Evolutionary conservation across 768 basidiomycete species (phyloP).

Genomic region (Boletus subcaerulescens): DNA sequence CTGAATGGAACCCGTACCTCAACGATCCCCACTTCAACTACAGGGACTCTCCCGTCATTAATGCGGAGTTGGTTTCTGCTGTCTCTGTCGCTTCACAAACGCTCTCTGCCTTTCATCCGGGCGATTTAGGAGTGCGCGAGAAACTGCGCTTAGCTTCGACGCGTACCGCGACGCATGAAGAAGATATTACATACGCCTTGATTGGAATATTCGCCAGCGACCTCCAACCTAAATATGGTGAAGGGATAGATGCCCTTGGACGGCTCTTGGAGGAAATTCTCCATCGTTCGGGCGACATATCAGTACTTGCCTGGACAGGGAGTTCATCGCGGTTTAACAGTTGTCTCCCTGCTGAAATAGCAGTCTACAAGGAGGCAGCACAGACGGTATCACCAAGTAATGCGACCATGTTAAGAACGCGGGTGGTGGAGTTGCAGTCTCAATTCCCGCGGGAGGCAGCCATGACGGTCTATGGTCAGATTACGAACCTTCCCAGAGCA

Average conservation of each 20-base stretch:
- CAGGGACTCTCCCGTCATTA: not conserved
- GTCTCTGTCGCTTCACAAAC: not conserved
- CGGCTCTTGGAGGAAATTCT: conserved; percentile 6
- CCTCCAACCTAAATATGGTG: conserved; percentile 1
- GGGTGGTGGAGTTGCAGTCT: not conserved
- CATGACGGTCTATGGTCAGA: not conserved
- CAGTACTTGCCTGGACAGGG: conserved; percentile 4
- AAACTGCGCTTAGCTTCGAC: conserved; percentile 4
- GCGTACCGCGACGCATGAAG: not conserved
- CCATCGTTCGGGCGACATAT: conserved; percentile 2
- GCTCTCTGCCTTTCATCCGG: not conserved
- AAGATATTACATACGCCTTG: conserved; percentile 1
- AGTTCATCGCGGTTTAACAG: conserved; percentile 1
- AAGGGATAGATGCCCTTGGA: not conserved
- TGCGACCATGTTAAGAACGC: not conserved
- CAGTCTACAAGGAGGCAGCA: not conserved
- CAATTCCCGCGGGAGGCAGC: not conserved
- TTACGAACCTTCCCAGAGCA: not conserved
- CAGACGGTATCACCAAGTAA: not conserved
- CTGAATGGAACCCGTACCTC: conserved; percentile 2
- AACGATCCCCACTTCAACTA: not conserved
- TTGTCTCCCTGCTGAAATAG: conserved; percentile 2
- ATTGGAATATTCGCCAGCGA: conserved; percentile 5
- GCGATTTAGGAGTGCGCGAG: not conserved
- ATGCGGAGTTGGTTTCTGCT: not conserved